Evolutionary conservation across 306 rosid species (phyloP).

Genomic region (Inga laurina): DNA sequence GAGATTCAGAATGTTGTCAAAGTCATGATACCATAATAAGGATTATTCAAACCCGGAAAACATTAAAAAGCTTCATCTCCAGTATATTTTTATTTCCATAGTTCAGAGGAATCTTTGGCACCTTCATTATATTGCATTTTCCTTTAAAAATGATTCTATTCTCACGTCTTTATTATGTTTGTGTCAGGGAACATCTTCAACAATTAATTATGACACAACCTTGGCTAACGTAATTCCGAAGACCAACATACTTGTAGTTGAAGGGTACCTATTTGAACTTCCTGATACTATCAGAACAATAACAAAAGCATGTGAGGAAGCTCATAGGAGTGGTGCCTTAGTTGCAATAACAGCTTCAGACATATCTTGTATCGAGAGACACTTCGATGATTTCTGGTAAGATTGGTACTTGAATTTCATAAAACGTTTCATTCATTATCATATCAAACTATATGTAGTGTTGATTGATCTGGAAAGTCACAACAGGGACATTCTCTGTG

Average conservation of each 20-base stretch:
- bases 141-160: background rate
- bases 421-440: conserved; percentile 1
- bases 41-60: background rate
- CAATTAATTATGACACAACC: conserved; percentile 63
- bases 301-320: conserved; percentile 71
- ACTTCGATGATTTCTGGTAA: conserved; percentile 87
- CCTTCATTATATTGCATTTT: background rate
- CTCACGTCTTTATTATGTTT: conserved; percentile 6
- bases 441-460: conserved; percentile 9
- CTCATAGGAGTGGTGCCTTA: conserved; percentile 71
- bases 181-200: conserved; percentile 88
- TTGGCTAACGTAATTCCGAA: conserved; percentile 71
- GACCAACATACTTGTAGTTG: conserved; percentile 81
- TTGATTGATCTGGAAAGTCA: background rate
- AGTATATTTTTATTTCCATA: background rate
- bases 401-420: background rate
- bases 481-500: background rate
- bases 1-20: background rate
- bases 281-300: conserved; percentile 82
- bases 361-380: conserved; percentile 88
- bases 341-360: conserved; percentile 96
- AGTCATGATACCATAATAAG: background rate
- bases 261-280: conserved; percentile 90
- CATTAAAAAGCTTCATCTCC: background rate
- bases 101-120: background rate